Evolutionary conservation across 78 protist species (phyloP).

Genomic region (Emiliania huxleyi): DNA sequence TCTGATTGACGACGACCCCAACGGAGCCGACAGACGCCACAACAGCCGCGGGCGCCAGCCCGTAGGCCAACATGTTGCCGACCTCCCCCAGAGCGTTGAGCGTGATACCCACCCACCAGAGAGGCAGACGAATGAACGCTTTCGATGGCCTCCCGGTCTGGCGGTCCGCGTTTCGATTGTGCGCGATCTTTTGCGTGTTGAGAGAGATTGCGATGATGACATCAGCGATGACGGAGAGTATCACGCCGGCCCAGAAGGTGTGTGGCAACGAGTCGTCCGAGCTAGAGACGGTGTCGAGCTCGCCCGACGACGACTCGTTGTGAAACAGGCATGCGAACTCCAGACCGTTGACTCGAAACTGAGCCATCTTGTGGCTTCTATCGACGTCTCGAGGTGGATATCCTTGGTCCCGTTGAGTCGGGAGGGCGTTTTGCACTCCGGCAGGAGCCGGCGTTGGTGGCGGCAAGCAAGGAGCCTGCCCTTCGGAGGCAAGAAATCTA

Average conservation of each 20-base stretch:
- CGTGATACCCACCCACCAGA: constrained; percentile 17
- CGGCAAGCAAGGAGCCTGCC: no score
- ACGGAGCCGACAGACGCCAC: constrained; percentile 31
- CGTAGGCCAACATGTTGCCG: constrained; percentile 6
- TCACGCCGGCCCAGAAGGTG: neutral
- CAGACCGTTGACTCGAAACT: no score
- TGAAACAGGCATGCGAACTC: no score
- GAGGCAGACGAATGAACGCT: neutral
- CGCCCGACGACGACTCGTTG: no score
- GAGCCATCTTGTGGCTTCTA: no score
- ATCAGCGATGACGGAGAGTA: neutral
- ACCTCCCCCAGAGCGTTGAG: neutral
- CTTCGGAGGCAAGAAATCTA: no score
- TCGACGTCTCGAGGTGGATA: no score
- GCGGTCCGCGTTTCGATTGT: neutral
- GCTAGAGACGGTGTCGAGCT: no score
- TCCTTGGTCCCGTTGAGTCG: no score
- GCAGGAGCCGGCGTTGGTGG: no score
- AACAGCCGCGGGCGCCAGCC: constrained; percentile 34
- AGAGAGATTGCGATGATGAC: neutral
- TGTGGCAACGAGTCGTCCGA: no score
- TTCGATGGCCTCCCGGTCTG: neutral
- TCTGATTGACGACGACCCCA: neutral
- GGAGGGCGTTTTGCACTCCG: no score
- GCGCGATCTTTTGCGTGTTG: neutral